Conservation (phyloP, 495 filamentous ascomycete species). For the Echria macrotheca region DNA sequence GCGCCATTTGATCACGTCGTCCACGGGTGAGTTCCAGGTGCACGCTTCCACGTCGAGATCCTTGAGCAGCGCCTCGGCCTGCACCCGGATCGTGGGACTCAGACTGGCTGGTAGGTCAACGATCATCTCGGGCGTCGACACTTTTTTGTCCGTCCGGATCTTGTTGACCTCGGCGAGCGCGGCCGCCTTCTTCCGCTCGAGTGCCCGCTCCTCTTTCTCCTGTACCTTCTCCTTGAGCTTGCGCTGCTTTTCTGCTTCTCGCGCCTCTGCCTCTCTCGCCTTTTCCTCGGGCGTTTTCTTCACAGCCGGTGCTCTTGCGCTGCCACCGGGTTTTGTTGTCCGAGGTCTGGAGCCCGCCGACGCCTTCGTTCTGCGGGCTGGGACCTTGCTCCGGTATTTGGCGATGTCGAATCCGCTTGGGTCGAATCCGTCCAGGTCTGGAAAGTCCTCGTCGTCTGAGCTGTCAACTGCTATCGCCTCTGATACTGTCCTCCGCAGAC, state of each 20-base stretch:
- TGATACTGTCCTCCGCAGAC: constrained; percentile 14
- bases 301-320: constrained; percentile 5
- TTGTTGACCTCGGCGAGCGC: constrained; percentile 74
- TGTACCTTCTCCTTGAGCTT: constrained; percentile 47
- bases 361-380: no score
- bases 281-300: constrained; percentile 34
- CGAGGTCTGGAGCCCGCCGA: neutral
- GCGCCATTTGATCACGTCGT: constrained; percentile 67
- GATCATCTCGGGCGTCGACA: constrained; percentile 78
- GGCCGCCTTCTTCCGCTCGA: constrained; percentile 59
- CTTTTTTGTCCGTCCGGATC: constrained; percentile 68
- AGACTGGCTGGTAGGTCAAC: constrained; percentile 62
- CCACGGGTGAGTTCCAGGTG: constrained; percentile 42
- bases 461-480: constrained; percentile 25
- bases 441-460: constrained; percentile 34
- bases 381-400: no score
- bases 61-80: constrained; percentile 51
- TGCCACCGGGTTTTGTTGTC: neutral
- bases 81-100: constrained; percentile 47
- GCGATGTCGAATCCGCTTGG: no score
- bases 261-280: constrained; percentile 31
- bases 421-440: constrained; percentile 32
- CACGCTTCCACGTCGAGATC: constrained; percentile 35
- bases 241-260: constrained; percentile 52
- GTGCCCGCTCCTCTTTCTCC: constrained; percentile 52